These are phyloP conservation scores for Zygosaccharomyces pseudobailii DNA, from an alignment of 1,139 yeast genomes.

Conservation along the genomic window DNA sequence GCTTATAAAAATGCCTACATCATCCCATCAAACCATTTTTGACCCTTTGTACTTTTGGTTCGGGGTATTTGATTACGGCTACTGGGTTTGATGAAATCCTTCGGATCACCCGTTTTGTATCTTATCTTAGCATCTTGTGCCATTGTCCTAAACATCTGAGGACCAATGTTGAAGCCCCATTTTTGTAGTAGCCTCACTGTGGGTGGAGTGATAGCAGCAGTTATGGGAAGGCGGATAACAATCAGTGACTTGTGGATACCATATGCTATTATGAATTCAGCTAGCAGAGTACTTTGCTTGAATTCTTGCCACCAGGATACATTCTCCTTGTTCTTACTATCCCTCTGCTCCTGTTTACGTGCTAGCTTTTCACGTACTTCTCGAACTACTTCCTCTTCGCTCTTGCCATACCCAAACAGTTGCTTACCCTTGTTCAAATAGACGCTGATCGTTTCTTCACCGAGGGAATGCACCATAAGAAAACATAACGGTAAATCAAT, in stretches of 20 bases:
- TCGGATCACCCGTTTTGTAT: conserved; percentile 27
- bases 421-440: conserved; percentile 60
- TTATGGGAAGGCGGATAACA: conserved; percentile 76
- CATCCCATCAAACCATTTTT: conserved; percentile 32
- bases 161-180: conserved; percentile 81
- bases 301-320: conserved; percentile 27
- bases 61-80: conserved; percentile 15
- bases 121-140: conserved; percentile 26
- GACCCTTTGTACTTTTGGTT: conserved; percentile 21
- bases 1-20: conserved; percentile 12
- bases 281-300: conserved; percentile 42
- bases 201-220: conserved; percentile 89
- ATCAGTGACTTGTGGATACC: conserved; percentile 84
- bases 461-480: conserved; percentile 75
- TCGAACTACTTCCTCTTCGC: conserved; percentile 33
- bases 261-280: conserved; percentile 86
- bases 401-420: conserved; percentile 54
- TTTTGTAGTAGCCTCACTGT: conserved; percentile 59
- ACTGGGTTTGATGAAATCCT: conserved; percentile 24
- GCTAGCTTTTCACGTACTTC: conserved; percentile 23
- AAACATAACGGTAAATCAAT: conserved; percentile 84
- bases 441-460: conserved; percentile 70
- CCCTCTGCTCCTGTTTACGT: conserved; percentile 16
- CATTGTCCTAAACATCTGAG: conserved; percentile 29
- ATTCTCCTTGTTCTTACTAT: conserved; percentile 17